Evolutionary conservation across 257 asterid species (phyloP).

Genomic region (Buddleja alternifolia): DNA sequence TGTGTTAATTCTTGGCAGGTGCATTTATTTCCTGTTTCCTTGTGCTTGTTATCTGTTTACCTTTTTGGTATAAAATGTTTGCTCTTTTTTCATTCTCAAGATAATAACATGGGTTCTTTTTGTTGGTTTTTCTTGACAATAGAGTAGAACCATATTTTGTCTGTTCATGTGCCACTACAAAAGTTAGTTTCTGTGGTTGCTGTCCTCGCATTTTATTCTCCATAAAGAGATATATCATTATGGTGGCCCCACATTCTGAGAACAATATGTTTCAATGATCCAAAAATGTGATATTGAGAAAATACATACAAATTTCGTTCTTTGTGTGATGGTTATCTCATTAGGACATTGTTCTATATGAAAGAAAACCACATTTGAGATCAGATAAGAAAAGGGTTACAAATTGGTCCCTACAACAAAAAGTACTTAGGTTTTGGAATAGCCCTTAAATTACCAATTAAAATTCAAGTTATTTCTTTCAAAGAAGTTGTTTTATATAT

Average conservation of each 20-base stretch:
- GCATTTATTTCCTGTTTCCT: slow-evolving; percentile 23
- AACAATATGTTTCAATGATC: neutral
- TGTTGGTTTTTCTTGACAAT: slow-evolving; percentile 11
- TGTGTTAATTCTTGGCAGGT: slow-evolving; percentile 99
- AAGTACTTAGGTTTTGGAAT: slow-evolving; percentile 11
- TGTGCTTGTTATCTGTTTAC: slow-evolving; percentile 4
- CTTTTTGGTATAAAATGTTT: slow-evolving; percentile 3
- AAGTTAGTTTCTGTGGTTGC: neutral
- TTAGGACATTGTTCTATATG: slow-evolving; percentile 5
- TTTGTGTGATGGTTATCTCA: neutral
- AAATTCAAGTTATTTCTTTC: neutral
- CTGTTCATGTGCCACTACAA: neutral
- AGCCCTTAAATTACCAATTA: neutral
- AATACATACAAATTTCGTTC: neutral
- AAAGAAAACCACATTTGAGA: neutral
- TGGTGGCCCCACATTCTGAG: slow-evolving; percentile 6
- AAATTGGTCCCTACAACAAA: neutral
- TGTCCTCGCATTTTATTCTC: slow-evolving; percentile 2
- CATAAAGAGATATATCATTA: neutral
- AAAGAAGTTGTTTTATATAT: neutral
- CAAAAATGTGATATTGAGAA: neutral
- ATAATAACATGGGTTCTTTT: slow-evolving; percentile 2
- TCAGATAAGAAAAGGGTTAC: neutral
- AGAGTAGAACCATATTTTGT: slow-evolving; percentile 11
- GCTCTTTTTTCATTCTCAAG: neutral